Evolutionary conservation across 179 eudicot genomes (phyloP).

Genomic region (Monotropa hypopitys): DNA sequence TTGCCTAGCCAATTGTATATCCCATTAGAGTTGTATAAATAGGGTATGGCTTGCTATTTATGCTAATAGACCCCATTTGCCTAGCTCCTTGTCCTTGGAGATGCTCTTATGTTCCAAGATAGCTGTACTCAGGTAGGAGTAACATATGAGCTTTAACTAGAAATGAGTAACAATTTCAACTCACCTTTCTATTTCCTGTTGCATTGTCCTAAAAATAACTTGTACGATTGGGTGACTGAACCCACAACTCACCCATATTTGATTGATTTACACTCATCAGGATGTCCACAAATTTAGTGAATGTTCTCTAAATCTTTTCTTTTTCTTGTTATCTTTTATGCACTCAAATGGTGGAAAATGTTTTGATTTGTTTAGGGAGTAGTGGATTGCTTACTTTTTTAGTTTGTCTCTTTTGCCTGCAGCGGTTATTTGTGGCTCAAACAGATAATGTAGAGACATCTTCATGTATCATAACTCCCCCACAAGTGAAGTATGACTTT

Average conservation of each 20-base stretch:
- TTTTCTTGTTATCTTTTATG: neutral
- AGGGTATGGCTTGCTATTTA: neutral
- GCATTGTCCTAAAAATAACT: neutral
- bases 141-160: neutral
- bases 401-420: slow-evolving; percentile 17
- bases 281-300: neutral
- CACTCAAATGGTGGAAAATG: neutral
- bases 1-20: too few species aligned
- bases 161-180: neutral
- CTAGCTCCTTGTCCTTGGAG: neutral
- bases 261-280: too few species aligned
- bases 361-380: neutral
- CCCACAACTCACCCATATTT: neutral
- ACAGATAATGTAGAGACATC: slow-evolving; percentile 76
- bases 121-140: neutral
- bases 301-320: neutral
- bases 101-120: neutral
- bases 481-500: slow-evolving; percentile 53
- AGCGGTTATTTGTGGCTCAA: slow-evolving; percentile 66
- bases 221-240: neutral
- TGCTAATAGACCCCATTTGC: neutral
- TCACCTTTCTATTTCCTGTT: neutral
- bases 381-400: neutral
- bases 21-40: neutral
- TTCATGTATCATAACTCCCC: slow-evolving; percentile 61